A percentile compares a stretch with the other conserved stretches of the same genome.
These are phyloP conservation scores for Xylona heveae DNA, from an alignment of 495 filamentous ascomycete genomes.

Conservation along the genomic window DNA sequence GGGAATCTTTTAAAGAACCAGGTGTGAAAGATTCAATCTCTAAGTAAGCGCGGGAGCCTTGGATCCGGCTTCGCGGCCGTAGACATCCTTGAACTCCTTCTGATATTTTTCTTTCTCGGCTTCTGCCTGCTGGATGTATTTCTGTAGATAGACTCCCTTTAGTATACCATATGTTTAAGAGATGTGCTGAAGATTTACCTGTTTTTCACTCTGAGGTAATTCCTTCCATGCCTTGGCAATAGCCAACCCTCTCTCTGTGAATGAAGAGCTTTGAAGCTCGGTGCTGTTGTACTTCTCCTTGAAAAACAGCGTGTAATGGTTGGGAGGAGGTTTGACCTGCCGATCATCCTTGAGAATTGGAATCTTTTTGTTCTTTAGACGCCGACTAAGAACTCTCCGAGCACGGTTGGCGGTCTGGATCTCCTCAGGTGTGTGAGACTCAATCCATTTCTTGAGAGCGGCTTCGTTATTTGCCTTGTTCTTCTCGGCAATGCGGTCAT, in stretches of 20 bases:
- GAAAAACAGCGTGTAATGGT: slow-evolving; percentile 23
- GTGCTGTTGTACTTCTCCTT: slow-evolving; percentile 22
- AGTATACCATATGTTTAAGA: neutral
- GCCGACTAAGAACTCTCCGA: slow-evolving; percentile 24
- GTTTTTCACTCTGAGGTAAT: slow-evolving; percentile 26
- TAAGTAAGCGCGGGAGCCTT: too few relatives aligned
- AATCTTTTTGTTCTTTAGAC: slow-evolving; percentile 4
- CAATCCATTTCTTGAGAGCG: slow-evolving; percentile 34
- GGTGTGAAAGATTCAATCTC: too few relatives aligned
- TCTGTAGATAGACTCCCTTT: neutral
- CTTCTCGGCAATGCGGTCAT: slow-evolving; percentile 25
- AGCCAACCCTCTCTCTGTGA: slow-evolving; percentile 12
- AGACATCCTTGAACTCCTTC: neutral
- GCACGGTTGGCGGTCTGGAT: slow-evolving; percentile 44
- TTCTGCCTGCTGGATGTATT: slow-evolving; percentile 1
- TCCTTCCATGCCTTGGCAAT: slow-evolving; percentile 34
- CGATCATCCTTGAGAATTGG: slow-evolving; percentile 33
- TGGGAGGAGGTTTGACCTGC: slow-evolving; percentile 23
- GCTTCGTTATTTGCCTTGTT: slow-evolving; percentile 24
- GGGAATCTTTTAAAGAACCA: too few relatives aligned
- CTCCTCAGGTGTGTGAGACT: slow-evolving; percentile 28
- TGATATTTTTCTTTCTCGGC: neutral
- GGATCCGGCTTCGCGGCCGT: too few relatives aligned
- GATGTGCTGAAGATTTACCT: slow-evolving; percentile 18
- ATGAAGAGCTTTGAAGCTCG: slow-evolving; percentile 20